Percentiles rank a stretch among this genome's conserved stretches.
These are phyloP conservation scores for Lecanicillium sp. DNA, from an alignment of 2,329 filamentous ascomycete genomes.

Conservation along the genomic window DNA sequence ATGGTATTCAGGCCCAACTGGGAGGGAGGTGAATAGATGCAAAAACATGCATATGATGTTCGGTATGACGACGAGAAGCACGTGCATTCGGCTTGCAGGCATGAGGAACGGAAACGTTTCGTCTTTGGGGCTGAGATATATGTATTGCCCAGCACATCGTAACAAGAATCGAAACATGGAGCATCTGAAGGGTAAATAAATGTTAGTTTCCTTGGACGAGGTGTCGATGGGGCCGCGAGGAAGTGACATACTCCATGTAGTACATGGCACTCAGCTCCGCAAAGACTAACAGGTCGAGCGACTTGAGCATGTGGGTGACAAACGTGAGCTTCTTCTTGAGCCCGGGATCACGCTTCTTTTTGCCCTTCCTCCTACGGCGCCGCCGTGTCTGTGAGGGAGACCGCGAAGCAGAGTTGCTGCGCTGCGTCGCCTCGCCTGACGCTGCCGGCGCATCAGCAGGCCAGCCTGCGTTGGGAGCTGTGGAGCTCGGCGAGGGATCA, in stretches of 20 bases:
- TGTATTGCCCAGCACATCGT: conserved; percentile 50
- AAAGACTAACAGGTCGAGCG: conserved; percentile 56
- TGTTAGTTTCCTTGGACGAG: no score
- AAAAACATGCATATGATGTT: conserved; percentile 54
- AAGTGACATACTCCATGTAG: conserved; percentile 56
- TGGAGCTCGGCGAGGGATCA: conserved; percentile 36
- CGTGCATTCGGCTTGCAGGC: conserved; percentile 48
- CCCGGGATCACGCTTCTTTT: conserved; percentile 30
- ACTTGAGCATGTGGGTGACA: conserved; percentile 51
- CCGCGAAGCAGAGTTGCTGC: conserved; percentile 11
- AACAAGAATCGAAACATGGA: conserved; percentile 56
- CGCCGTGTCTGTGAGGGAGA: conserved; percentile 21
- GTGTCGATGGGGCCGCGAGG: conserved; percentile 5
- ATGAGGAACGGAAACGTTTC: conserved; percentile 47
- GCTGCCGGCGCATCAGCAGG: no score
- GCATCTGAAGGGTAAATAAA: conserved; percentile 36
- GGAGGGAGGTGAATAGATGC: conserved; percentile 48
- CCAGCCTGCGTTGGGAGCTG: conserved; percentile 18
- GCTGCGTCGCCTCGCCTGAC: background rate
- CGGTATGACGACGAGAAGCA: conserved; percentile 49
- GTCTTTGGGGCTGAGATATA: conserved; percentile 57
- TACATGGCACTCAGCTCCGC: conserved; percentile 59
- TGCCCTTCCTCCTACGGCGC: conserved; percentile 27
- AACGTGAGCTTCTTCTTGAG: conserved; percentile 53
- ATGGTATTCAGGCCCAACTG: conserved; percentile 51